Base-by-base conservation (phyloP, 2,329 filamentous ascomycete genomes). In the Orbilia blumenaviensis region DNA sequence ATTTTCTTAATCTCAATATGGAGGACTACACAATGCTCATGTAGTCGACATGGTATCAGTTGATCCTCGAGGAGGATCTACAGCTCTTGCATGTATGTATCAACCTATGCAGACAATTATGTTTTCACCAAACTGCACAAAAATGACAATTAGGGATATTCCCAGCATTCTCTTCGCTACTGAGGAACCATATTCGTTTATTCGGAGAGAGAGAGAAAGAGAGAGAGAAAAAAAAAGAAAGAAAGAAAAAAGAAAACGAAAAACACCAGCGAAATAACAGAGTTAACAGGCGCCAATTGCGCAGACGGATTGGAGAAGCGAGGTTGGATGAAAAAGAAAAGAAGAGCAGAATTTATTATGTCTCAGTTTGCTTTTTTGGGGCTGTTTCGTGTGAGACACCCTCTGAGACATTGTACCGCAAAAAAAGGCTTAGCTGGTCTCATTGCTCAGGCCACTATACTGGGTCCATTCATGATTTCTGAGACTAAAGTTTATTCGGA, bases 341-440 rank as follows among this genome's bases (percentile, higher is more conserved):
- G 14, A 56, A 56, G 8, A 54, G 21, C n/a, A 54, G 18, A 23
- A 63, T 23, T n/a, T 10, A 32, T 25, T n/a, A 46, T 76, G 72
- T 76, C 72, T 76, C 58, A 69, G 46, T 42, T 69, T 67, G 66
- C 66, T 76, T 68, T 76, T 76, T 63, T 3, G 66, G 42, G 46
- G 58, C 38, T 76, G 62, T 75, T 62, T 66, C 64, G 54, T 54
- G 64, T 76, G 72, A 76, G 72, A 76, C 72, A 76, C 44, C 14
- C 10, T 66, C 56, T 76, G 48, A 76, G 72, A 76, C 72, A 76
- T 66, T 50, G 46, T 18, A 27, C 46, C 54, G 41, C 29, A 50
- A 76, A 56, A 52, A 69, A 58, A 58, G 72, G 72, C 56, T 67
- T 76, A 76, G 64, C 34, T 29, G 61, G 69, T 72, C 67, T 72